Percentiles rank a stretch among this genome's conserved stretches.
Evolutionary conservation across 2,329 filamentous ascomycete species (phyloP).

Genomic region (Aurifilum marmelostoma): DNA sequence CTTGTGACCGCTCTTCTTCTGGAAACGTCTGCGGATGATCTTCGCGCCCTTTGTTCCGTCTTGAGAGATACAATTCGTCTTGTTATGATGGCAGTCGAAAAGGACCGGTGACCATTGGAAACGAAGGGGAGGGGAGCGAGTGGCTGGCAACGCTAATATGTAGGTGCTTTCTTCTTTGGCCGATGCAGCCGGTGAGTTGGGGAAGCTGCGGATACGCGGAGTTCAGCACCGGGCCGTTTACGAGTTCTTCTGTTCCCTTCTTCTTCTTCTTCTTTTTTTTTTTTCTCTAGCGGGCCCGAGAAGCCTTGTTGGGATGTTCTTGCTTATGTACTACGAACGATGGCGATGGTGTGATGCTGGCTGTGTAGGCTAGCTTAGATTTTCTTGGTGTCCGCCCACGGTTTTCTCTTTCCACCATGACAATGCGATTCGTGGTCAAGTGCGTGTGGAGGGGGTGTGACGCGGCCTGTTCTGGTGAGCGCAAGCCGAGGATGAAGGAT

Average conservation of each 20-base stretch:
- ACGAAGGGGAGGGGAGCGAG: background rate
- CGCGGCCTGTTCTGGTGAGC: constrained; percentile 21
- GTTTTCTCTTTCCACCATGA: constrained; percentile 3
- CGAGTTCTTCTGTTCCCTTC: background rate
- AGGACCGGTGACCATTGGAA: background rate
- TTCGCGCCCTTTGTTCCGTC: background rate
- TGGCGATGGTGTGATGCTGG: constrained; percentile 11
- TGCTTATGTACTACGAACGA: background rate
- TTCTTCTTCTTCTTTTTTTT: background rate
- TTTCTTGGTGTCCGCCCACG: background rate
- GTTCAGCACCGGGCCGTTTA: background rate
- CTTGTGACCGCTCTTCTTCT: background rate
- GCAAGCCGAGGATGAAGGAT: constrained; percentile 9
- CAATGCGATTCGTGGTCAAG: constrained; percentile 15
- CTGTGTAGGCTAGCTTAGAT: constrained; percentile 7
- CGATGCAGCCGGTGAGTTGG: background rate
- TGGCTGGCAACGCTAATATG: background rate
- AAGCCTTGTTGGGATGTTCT: background rate
- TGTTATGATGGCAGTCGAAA: background rate
- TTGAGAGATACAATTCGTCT: background rate
- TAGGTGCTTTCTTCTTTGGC: background rate
- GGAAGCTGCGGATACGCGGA: constrained; percentile 8
- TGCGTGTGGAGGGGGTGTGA: constrained; percentile 23
- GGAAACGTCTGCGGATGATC: background rate
- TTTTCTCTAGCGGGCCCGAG: background rate